These are phyloP conservation scores for Geotrichum fermentans DNA, from an alignment of 1,139 yeast genomes.

Conservation along the genomic window DNA sequence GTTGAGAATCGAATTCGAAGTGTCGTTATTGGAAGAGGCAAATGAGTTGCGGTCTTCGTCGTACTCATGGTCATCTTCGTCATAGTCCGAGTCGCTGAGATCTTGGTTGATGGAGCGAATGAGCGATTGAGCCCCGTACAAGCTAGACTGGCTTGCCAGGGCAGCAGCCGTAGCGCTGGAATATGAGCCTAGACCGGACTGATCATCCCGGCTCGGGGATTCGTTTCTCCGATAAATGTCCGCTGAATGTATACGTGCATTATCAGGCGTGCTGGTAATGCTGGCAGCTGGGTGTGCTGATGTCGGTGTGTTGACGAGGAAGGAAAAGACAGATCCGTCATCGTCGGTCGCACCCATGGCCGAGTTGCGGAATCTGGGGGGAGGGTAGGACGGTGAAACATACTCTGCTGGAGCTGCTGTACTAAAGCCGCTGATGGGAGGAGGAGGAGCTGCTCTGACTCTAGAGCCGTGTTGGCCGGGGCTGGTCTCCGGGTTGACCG, in stretches of 20 bases:
- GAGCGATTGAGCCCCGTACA: background rate
- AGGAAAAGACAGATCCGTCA: constrained; percentile 17
- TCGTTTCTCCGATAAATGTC: background rate
- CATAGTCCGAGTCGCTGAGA: constrained; percentile 4
- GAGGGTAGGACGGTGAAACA: constrained; percentile 1
- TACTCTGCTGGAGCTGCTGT: background rate
- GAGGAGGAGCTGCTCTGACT: background rate
- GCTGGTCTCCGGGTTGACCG: background rate
- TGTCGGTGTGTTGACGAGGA: constrained; percentile 13
- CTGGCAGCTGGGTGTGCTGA: constrained; percentile 2
- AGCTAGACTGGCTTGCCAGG: background rate
- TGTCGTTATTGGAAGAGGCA: constrained; percentile 12
- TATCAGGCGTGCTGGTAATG: background rate
- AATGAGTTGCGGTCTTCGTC: constrained; percentile 1
- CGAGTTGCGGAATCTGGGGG: background rate
- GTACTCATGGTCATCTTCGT: constrained; percentile 1
- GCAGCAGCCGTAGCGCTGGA: constrained; percentile 10
- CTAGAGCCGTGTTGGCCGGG: background rate
- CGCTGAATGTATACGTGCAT: background rate
- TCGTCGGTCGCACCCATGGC: constrained; percentile 5
- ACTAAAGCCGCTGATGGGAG: background rate
- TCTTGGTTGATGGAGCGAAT: constrained; percentile 1
- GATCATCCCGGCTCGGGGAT: constrained; percentile 1
- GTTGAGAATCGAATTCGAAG: constrained; percentile 13
- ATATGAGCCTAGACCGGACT: constrained; percentile 2